These are phyloP conservation scores for Amanita exitialis DNA, from an alignment of 768 basidiomycete genomes.

Conservation along the genomic window DNA sequence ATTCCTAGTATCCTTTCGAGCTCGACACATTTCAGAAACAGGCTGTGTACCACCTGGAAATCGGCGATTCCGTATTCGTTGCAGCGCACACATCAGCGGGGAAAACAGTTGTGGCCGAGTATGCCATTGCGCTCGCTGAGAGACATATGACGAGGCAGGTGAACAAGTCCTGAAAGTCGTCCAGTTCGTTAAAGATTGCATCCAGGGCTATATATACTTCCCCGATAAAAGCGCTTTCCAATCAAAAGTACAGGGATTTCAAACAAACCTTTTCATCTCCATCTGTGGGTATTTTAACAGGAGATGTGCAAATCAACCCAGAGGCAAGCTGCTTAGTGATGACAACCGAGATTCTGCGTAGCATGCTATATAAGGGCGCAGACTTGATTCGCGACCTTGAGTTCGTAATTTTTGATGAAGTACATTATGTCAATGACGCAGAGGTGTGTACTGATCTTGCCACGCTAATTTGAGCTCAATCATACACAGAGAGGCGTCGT, in stretches of 20 bases:
- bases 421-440: slow-evolving; percentile 98
- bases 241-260: slow-evolving; percentile 98
- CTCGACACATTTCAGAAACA: slow-evolving; percentile 98
- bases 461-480: slow-evolving; percentile 4
- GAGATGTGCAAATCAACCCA: slow-evolving; percentile 98
- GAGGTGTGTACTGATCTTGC: slow-evolving; percentile 49
- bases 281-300: slow-evolving; percentile 92
- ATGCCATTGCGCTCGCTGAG: slow-evolving; percentile 92
- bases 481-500: slow-evolving; percentile 82
- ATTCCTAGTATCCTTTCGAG: slow-evolving; percentile 87
- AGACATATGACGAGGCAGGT: slow-evolving; percentile 96
- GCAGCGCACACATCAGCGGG: slow-evolving; percentile 99
- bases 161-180: background rate
- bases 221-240: slow-evolving; percentile 96
- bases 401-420: slow-evolving; percentile 99
- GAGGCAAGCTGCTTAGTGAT: slow-evolving; percentile 96
- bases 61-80: slow-evolving; percentile 98
- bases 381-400: slow-evolving; percentile 98
- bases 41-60: slow-evolving; percentile 94
- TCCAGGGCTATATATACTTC: slow-evolving; percentile 94
- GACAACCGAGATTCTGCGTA: slow-evolving; percentile 95
- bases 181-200: slow-evolving; percentile 9
- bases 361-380: slow-evolving; percentile 98
- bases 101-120: slow-evolving; percentile 98
- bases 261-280: slow-evolving; percentile 89